Percentiles rank a stretch among this genome's conserved stretches.
Evolutionary conservation across 2,329 filamentous ascomycete genomes (phyloP).

Genomic region (Cercospora sojina): DNA sequence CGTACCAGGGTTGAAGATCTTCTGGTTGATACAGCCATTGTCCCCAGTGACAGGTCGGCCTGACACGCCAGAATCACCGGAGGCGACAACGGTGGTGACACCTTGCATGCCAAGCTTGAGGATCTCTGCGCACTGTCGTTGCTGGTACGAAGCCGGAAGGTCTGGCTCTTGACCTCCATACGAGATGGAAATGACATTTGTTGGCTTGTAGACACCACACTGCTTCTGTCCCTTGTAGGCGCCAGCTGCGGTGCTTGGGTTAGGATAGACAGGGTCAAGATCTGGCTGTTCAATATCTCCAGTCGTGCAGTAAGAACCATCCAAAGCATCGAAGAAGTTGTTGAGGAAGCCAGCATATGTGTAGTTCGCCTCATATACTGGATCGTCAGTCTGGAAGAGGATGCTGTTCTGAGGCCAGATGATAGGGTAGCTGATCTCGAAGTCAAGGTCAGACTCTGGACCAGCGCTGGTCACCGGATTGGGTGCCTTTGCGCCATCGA

Average conservation of each 20-base stretch:
- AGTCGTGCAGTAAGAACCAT: slow-evolving; percentile 54
- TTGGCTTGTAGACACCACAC: slow-evolving; percentile 52
- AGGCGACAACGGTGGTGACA: slow-evolving; percentile 50
- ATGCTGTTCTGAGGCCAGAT: slow-evolving; percentile 53
- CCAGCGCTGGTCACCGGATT: slow-evolving; percentile 49
- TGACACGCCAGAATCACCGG: slow-evolving; percentile 48
- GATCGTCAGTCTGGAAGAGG: slow-evolving; percentile 51
- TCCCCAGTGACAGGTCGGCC: slow-evolving; percentile 38
- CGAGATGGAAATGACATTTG: slow-evolving; percentile 60
- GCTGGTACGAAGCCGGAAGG: slow-evolving; percentile 56
- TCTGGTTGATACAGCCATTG: slow-evolving; percentile 32
- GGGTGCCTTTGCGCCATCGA: slow-evolving; percentile 32
- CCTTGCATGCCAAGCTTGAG: slow-evolving; percentile 54
- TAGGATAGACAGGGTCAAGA: slow-evolving; percentile 48
- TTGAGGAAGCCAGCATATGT: slow-evolving; percentile 41
- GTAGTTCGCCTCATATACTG: slow-evolving; percentile 39
- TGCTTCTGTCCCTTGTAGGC: slow-evolving; percentile 49
- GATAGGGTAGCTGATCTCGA: slow-evolving; percentile 51
- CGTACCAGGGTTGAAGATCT: slow-evolving; percentile 41
- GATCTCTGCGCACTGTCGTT: slow-evolving; percentile 47
- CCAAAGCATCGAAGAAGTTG: slow-evolving; percentile 50
- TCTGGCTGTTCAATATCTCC: slow-evolving; percentile 48
- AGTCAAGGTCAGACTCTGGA: slow-evolving; percentile 51
- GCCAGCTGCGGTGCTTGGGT: slow-evolving; percentile 39
- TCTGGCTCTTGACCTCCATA: slow-evolving; percentile 58